A percentile compares a stretch with the other conserved stretches of the same genome.
Conservation (phyloP, 2,329 filamentous ascomycete genomes). For the Trichophaea hybrida region DNA sequence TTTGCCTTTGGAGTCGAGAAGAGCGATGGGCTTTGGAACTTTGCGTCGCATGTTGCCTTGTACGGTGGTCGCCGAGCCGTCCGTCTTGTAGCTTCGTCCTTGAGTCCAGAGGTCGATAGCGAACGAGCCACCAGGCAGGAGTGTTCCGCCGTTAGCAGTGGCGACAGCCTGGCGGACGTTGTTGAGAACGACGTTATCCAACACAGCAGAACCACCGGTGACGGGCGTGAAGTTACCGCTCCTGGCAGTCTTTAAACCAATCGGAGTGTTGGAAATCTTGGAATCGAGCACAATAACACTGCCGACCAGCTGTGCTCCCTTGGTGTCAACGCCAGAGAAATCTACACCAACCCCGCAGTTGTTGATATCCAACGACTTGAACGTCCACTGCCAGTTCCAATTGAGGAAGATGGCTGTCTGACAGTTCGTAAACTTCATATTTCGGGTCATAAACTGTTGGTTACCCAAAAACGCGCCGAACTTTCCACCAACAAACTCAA, state of each 20-base stretch:
- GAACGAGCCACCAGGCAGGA: conserved; percentile 56
- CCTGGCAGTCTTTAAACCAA: conserved; percentile 57
- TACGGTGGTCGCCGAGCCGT: conserved; percentile 36
- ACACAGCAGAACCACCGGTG: conserved; percentile 49
- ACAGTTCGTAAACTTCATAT: conserved; percentile 67
- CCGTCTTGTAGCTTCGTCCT: conserved; percentile 53
- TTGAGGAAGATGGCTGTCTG: conserved; percentile 76
- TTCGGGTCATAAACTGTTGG: conserved; percentile 77
- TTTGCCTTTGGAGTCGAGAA: conserved; percentile 48
- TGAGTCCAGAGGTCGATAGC: conserved; percentile 58
- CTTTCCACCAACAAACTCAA: conserved; percentile 69
- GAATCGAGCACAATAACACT: conserved; percentile 75
- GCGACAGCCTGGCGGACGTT: conserved; percentile 39
- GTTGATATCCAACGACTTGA: conserved; percentile 62
- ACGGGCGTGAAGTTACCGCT: conserved; percentile 27
- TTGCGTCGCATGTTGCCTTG: conserved; percentile 44
- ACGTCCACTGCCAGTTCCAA: conserved; percentile 81
- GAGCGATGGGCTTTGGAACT: conserved; percentile 47
- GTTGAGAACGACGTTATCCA: conserved; percentile 42
- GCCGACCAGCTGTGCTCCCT: conserved; percentile 59
- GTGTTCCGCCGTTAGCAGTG: conserved; percentile 39
- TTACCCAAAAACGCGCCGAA: conserved; percentile 68
- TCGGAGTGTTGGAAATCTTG: conserved; percentile 57
- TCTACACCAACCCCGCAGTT: conserved; percentile 63
- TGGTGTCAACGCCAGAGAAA: conserved; percentile 52